These are phyloP conservation scores for Colletotrichum liaoningense DNA, from an alignment of 2,329 filamentous ascomycete genomes.

Conservation along the genomic window DNA sequence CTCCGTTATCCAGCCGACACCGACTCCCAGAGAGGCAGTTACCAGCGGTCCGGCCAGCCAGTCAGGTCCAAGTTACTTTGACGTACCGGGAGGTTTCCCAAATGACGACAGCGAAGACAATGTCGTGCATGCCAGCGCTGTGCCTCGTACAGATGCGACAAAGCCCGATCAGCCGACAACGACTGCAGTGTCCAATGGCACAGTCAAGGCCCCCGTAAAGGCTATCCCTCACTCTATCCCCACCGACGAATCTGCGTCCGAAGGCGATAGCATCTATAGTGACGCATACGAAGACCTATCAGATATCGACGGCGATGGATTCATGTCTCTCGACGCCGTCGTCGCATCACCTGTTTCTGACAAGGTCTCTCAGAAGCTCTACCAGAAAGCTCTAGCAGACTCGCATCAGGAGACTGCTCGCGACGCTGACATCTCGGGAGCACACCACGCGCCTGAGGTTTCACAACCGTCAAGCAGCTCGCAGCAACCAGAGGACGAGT, in stretches of 20 bases:
- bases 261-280: slow-evolving; percentile 74
- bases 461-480: neutral
- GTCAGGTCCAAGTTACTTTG: slow-evolving; percentile 48
- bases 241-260: slow-evolving; percentile 53
- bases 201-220: neutral
- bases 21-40: slow-evolving; percentile 40
- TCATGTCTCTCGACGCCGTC: slow-evolving; percentile 79
- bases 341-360: slow-evolving; percentile 42
- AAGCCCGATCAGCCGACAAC: neutral
- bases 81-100: slow-evolving; percentile 71
- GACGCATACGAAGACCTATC: slow-evolving; percentile 81
- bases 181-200: neutral
- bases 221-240: slow-evolving; percentile 10
- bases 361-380: slow-evolving; percentile 30
- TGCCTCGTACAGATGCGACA: neutral
- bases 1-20: slow-evolving; percentile 57
- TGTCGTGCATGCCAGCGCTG: slow-evolving; percentile 32
- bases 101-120: slow-evolving; percentile 46
- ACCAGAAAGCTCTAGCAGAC: slow-evolving; percentile 24
- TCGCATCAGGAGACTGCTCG: neutral
- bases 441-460: neutral
- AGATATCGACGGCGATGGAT: slow-evolving; percentile 73
- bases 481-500: slow-evolving; percentile 57
- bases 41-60: slow-evolving; percentile 2
- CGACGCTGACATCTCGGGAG: neutral